Evolutionary conservation across 805 yeast species (phyloP), one percentile per base, ranked within the genome.

Genomic region (Scheffersomyces amazonensis): DNA sequence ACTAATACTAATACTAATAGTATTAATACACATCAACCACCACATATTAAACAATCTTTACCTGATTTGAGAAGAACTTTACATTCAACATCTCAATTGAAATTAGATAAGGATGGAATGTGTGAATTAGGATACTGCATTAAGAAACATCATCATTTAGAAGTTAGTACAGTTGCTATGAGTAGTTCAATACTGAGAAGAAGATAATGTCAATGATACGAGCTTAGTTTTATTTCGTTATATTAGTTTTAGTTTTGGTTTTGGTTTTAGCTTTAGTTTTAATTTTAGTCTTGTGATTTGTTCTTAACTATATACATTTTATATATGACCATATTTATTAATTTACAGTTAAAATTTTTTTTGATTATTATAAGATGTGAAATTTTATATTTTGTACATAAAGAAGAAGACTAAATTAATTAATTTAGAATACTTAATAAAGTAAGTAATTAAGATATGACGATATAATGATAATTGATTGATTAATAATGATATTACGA

Each of bases 81-180:
- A 5, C 32, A 34, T 28, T 10, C 40, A 4, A 23, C 46, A 10
- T 32, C 48, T 1, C 51, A 52, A 31, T 32, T 56, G 13, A 43
- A 43, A 7, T 32, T 58, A 11, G 62, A 58, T 31, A 38, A 51
- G n/a, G 49, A 46, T 35, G 71, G 72, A 2, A 31, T 46, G 25
- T 68, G 74, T 42, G 68, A 68, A 12, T 54, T 68, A 37, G 75
- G 75, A 3, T 69, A 69, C 43, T 62, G 55, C 47, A 56, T 69
- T 31, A 66, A 54, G 39, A 68, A 60, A 49, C 75, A 69, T 41
- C 70, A 66, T 46, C 75, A 69, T 42, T 45, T 58, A 34, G 73
- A 65, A 16, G 51, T 66, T 4, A 61, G 68, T 44, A 58, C 58
- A 33, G 61, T 55, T 10, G 56, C 58, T 1, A 50, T 60, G 22